Conservation (phyloP, 495 filamentous ascomycete genomes). For the Neurospora discreta region DNA sequence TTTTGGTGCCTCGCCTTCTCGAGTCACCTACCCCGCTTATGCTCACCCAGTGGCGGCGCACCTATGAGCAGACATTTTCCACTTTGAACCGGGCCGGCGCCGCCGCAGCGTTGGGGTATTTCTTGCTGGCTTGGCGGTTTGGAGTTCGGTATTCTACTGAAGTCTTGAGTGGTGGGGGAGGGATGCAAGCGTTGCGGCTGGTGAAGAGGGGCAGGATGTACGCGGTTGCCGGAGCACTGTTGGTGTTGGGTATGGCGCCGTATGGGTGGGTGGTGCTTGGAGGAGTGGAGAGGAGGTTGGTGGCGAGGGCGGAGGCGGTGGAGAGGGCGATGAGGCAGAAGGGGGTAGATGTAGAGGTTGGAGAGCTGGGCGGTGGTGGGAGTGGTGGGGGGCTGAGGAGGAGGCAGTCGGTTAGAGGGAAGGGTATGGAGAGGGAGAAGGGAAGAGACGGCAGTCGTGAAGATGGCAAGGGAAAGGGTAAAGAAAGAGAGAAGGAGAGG, state of each 20-base stretch:
- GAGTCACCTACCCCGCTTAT: slow-evolving; percentile 40
- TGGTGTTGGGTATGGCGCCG: slow-evolving; percentile 32
- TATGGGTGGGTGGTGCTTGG: slow-evolving; percentile 37
- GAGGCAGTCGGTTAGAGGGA: neutral
- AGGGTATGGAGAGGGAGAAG: neutral
- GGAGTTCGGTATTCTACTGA: slow-evolving; percentile 2
- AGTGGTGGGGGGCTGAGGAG: neutral
- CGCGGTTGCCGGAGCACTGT: slow-evolving; percentile 28
- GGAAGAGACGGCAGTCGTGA: neutral
- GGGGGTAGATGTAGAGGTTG: neutral
- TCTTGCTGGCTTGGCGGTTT: slow-evolving; percentile 34
- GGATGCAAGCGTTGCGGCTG: neutral
- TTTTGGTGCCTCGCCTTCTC: slow-evolving; percentile 39
- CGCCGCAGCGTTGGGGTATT: slow-evolving; percentile 23
- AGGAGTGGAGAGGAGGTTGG: slow-evolving; percentile 32
- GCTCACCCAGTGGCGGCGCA: slow-evolving; percentile 36
- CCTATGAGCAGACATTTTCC: slow-evolving; percentile 23
- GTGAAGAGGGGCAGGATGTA: slow-evolving; percentile 22
- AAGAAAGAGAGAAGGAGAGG: neutral
- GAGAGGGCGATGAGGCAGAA: slow-evolving; percentile 18
- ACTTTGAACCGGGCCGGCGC: slow-evolving; percentile 23
- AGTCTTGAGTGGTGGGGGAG: neutral
- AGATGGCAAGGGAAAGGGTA: neutral
- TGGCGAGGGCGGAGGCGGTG: slow-evolving; percentile 21
- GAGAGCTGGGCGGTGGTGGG: neutral